Evolutionary conservation across 1,139 yeast species (phyloP).

Genomic region (Candida sp.): DNA sequence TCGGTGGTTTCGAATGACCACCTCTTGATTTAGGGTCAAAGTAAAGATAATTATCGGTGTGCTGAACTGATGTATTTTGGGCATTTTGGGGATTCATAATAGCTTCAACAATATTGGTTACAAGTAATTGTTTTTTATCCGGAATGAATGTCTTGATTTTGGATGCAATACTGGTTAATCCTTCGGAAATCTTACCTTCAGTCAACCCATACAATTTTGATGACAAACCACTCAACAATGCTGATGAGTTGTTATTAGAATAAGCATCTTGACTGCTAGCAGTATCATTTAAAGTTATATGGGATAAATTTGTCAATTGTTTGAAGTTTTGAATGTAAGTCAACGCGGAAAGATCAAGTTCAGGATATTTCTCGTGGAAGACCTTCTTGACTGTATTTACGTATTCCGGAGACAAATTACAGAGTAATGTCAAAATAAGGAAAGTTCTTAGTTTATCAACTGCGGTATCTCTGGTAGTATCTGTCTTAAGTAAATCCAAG

Average conservation of each 20-base stretch:
- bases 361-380: conserved; percentile 50
- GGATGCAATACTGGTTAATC: conserved; percentile 82
- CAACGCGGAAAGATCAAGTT: conserved; percentile 63
- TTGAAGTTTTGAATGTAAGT: conserved; percentile 76
- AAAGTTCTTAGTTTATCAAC: conserved; percentile 86
- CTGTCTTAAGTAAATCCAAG: conserved; percentile 49
- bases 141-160: conserved; percentile 88
- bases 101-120: conserved; percentile 88
- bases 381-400: conserved; percentile 63
- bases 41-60: conserved; percentile 87
- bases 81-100: conserved; percentile 80
- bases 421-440: conserved; percentile 59
- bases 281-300: conserved; percentile 26
- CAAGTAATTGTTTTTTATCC: conserved; percentile 81
- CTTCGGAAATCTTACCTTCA: conserved; percentile 75
- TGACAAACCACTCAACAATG: conserved; percentile 75
- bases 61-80: conserved; percentile 54
- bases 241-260: conserved; percentile 40
- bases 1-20: conserved; percentile 85
- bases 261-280: conserved; percentile 13
- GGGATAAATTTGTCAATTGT: conserved; percentile 69
- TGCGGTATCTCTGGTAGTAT: conserved; percentile 54
- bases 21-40: conserved; percentile 93
- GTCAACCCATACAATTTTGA: conserved; percentile 78
- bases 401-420: conserved; percentile 62